Evolutionary conservation across 805 yeast species (phyloP).

Genomic region (Brettanomyces anomalus): DNA sequence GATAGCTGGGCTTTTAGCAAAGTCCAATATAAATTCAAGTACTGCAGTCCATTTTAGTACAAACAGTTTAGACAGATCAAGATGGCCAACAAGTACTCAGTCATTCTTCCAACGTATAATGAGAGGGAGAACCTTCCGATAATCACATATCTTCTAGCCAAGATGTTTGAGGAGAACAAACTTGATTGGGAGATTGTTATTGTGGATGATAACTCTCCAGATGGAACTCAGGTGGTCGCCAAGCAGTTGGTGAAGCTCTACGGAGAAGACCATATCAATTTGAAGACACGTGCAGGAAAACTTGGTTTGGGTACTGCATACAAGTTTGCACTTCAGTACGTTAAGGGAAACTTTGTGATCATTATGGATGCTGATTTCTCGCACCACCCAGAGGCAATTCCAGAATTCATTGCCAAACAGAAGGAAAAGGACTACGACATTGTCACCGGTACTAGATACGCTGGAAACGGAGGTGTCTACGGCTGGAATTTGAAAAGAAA

Average conservation of each 20-base stretch:
- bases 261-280: slow-evolving; percentile 51
- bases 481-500: slow-evolving; percentile 82
- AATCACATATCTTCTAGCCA: slow-evolving; percentile 57
- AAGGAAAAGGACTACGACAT: slow-evolving; percentile 41
- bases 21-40: no score
- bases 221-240: slow-evolving; percentile 72
- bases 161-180: slow-evolving; percentile 48
- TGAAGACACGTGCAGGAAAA: slow-evolving; percentile 68
- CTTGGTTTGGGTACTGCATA: slow-evolving; percentile 76
- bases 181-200: slow-evolving; percentile 70
- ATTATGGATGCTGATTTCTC: slow-evolving; percentile 84
- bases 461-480: slow-evolving; percentile 74
- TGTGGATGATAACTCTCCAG: slow-evolving; percentile 76
- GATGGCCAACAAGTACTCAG: slow-evolving; percentile 49
- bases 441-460: slow-evolving; percentile 53
- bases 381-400: slow-evolving; percentile 75
- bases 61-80: slow-evolving; percentile 5
- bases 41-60: no score
- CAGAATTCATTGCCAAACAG: slow-evolving; percentile 62
- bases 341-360: slow-evolving; percentile 64
- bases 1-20: no score
- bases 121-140: slow-evolving; percentile 64
- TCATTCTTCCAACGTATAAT: slow-evolving; percentile 71
- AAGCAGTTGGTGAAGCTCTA: slow-evolving; percentile 47
- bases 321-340: slow-evolving; percentile 65